Conservation (phyloP, 495 filamentous ascomycete genomes). For the Aspergillus sclerotioniger region DNA sequence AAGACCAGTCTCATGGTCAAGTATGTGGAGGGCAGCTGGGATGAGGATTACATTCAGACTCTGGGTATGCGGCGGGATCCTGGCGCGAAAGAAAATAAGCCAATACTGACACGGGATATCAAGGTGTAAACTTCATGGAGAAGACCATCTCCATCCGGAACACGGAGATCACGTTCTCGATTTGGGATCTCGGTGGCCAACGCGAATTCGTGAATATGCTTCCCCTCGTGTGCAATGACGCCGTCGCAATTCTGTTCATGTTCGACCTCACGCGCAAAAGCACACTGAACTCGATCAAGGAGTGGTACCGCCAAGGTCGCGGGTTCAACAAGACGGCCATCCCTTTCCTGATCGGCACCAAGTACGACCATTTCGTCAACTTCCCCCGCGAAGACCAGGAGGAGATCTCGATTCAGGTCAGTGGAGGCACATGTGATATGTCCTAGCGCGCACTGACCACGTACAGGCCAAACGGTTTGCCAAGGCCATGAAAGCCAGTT, state of each 20-base stretch:
- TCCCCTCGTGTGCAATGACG: constrained; percentile 96
- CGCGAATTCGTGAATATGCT: constrained; percentile 99
- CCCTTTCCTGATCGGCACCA: constrained; percentile 92
- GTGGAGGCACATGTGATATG: constrained; percentile 5
- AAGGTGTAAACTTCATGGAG: constrained; percentile 98
- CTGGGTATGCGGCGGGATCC: constrained; percentile 57
- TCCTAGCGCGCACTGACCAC: constrained; percentile 9
- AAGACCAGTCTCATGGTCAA: constrained; percentile 99
- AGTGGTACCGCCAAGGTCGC: constrained; percentile 97
- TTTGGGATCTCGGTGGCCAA: constrained; percentile 98
- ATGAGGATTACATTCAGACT: constrained; percentile 99
- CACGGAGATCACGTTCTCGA: constrained; percentile 99
- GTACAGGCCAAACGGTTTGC: constrained; percentile 87
- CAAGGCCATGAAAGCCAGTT: constrained; percentile 93
- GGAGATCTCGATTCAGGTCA: constrained; percentile 91
- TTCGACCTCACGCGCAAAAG: constrained; percentile 98
- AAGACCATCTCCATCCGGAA: constrained; percentile 99
- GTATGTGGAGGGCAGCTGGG: constrained; percentile 98
- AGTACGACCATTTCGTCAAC: constrained; percentile 99
- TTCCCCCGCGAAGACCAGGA: constrained; percentile 96
- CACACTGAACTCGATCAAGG: constrained; percentile 97
- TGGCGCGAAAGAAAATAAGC: not conserved
- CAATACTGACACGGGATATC: not conserved
- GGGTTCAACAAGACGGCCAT: constrained; percentile 99
- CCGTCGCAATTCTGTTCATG: constrained; percentile 98